Evolutionary conservation across 768 basidiomycete species (phyloP).

Genomic region (Suillus tomentosus): DNA sequence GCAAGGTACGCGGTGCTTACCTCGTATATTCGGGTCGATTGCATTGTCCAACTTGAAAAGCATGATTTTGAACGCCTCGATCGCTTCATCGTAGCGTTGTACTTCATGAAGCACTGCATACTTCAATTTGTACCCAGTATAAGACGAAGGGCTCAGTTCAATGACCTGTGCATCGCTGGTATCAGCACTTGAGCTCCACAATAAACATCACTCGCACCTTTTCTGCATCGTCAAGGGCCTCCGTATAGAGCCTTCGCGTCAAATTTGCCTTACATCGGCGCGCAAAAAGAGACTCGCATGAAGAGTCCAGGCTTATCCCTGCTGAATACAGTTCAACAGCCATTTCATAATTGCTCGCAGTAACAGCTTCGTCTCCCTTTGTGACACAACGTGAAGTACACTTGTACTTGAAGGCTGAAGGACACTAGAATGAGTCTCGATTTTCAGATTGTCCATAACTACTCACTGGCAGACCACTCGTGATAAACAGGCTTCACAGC

Average conservation of each 20-base stretch:
- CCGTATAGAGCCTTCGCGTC: neutral
- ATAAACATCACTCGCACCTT: neutral
- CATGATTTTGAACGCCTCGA: neutral
- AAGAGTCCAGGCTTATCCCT: neutral
- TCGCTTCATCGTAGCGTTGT: conserved; percentile 1
- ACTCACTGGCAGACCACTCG: neutral
- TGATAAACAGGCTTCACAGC: neutral
- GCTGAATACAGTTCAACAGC: neutral
- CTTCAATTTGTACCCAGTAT: neutral
- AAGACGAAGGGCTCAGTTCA: neutral
- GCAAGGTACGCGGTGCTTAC: neutral
- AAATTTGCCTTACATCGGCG: neutral
- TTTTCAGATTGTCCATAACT: neutral
- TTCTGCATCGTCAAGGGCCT: neutral
- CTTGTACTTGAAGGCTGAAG: neutral
- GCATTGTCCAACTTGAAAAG: neutral
- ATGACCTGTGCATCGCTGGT: neutral
- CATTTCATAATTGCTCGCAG: neutral
- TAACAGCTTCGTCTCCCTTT: neutral
- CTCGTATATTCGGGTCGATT: no score
- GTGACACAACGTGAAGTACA: neutral
- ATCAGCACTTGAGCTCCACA: neutral
- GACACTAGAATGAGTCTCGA: neutral
- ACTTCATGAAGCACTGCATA: neutral
- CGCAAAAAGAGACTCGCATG: neutral